Evolutionary conservation across 148 eudicot species (phyloP), one percentile per base, ranked within the genome.

Genomic region (Gaultheria prostrata): DNA sequence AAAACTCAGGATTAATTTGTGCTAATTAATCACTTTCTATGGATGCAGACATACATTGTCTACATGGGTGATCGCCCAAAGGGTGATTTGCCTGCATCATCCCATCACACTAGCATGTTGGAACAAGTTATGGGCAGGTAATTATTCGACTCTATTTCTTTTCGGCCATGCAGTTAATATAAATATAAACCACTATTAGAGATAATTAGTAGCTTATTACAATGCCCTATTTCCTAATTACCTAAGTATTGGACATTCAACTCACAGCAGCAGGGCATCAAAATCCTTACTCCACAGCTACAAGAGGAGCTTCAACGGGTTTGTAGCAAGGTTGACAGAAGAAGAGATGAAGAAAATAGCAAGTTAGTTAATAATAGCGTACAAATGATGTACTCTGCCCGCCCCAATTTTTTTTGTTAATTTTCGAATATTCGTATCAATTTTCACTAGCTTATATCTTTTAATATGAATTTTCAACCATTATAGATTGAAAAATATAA

Each of bases 221-320:
- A n/a, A n/a, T n/a, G n/a, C n/a, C n/a, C n/a, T n/a, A n/a, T n/a
- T n/a, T n/a, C n/a, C n/a, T n/a, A n/a, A n/a, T n/a, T n/a, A n/a
- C n/a, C n/a, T n/a, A n/a, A n/a, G n/a, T n/a, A 14, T 39, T 39
- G 43, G 17, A 51, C 11, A 1, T 51, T 14, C 15, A 12, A 51
- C 3, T 51, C 56, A 13, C 45, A 53, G 84, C 84, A 80, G 82
- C 18, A 81, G 54, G n/a, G 86, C 88, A 65, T 80, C 86, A 2
- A 56, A 78, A 76, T 63, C 84, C 8, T 13, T 86, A 54, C 77
- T 80, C n/a, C 32, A 84, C 59, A 86, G 84, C 73, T 83, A 86
- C 82, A 45, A 67, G 79, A 83, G 75, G 86, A 86, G 88, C 78
- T 83, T 86, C 28, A 83, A 80, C 45, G 88, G 88, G 5, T 86